Conservation (phyloP, 73 alveolate genomes). For the Paraurostyla sp. region DNA sequence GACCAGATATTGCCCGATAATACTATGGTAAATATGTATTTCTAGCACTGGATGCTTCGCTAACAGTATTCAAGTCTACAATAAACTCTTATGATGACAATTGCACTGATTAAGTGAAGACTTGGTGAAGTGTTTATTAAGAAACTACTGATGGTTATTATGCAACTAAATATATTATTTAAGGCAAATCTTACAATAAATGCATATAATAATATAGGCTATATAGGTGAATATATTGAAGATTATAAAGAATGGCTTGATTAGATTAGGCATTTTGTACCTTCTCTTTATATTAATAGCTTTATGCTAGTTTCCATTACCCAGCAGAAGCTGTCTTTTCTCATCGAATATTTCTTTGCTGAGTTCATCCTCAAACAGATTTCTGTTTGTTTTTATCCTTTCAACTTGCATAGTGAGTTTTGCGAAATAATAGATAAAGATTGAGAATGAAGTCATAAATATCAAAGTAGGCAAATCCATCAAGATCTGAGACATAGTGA, state of each 20-base stretch:
- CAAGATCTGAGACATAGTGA: conserved; percentile 2
- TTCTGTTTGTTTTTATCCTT: not conserved
- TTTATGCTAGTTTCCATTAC: not conserved
- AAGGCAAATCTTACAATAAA: conserved; percentile 44
- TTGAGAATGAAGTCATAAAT: conserved; percentile 41
- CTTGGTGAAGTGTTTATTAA: not conserved
- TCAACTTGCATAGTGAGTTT: conserved; percentile 39
- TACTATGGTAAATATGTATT: not conserved
- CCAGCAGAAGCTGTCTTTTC: not conserved
- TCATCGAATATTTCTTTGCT: conserved; percentile 5
- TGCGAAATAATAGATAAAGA: conserved; percentile 61
- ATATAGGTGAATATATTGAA: conserved; percentile 39
- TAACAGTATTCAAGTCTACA: too few species aligned
- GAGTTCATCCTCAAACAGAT: not conserved
- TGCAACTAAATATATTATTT: too few species aligned
- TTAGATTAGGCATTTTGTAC: conserved; percentile 23
- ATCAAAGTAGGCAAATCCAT: conserved; percentile 28
- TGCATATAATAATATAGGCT: conserved; percentile 6
- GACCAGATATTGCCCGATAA: conserved; percentile 7
- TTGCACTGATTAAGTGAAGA: too few species aligned
- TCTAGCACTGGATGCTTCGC: too few species aligned
- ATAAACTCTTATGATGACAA: too few species aligned
- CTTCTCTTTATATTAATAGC: not conserved
- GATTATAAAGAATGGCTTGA: conserved; percentile 52
- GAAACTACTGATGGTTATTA: not conserved